Conservation (phyloP, 2,329 filamentous ascomycete genomes). For the Nemania bipapillata region DNA sequence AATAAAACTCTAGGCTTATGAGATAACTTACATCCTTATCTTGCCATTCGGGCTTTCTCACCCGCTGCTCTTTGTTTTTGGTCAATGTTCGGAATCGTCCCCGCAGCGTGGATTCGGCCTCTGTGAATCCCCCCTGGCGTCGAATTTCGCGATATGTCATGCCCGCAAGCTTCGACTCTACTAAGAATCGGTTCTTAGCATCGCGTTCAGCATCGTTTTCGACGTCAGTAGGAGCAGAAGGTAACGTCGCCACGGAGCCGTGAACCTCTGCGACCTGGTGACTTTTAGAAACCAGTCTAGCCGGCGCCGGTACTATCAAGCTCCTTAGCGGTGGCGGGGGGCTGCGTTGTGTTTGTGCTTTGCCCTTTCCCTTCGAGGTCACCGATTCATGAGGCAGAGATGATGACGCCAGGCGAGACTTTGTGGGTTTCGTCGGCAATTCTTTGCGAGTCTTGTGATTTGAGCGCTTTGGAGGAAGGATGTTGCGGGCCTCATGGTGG, state of each 20-base stretch:
- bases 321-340: conserved; percentile 27
- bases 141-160: conserved; percentile 74
- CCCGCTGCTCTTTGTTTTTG: conserved; percentile 69
- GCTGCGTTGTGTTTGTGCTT: conserved; percentile 15
- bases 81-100: conserved; percentile 74
- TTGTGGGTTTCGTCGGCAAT: conserved; percentile 44
- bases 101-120: conserved; percentile 77
- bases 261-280: conserved; percentile 9
- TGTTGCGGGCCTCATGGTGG: conserved; percentile 28
- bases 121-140: conserved; percentile 63
- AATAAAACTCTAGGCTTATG: not conserved
- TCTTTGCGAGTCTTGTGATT: conserved; percentile 44
- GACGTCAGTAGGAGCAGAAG: conserved; percentile 23
- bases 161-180: conserved; percentile 65
- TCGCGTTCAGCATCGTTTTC: conserved; percentile 48
- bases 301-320: conserved; percentile 18
- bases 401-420: conserved; percentile 29
- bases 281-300: conserved; percentile 26
- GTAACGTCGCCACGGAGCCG: not conserved
- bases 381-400: conserved; percentile 8
- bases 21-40: conserved; percentile 70
- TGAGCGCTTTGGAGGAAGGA: conserved; percentile 31
- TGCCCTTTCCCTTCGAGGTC: conserved; percentile 35
- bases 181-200: conserved; percentile 61
- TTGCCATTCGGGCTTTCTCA: conserved; percentile 74